Conservation (phyloP, 2,329 filamentous ascomycete species). For the Sporothrix mexicana region DNA sequence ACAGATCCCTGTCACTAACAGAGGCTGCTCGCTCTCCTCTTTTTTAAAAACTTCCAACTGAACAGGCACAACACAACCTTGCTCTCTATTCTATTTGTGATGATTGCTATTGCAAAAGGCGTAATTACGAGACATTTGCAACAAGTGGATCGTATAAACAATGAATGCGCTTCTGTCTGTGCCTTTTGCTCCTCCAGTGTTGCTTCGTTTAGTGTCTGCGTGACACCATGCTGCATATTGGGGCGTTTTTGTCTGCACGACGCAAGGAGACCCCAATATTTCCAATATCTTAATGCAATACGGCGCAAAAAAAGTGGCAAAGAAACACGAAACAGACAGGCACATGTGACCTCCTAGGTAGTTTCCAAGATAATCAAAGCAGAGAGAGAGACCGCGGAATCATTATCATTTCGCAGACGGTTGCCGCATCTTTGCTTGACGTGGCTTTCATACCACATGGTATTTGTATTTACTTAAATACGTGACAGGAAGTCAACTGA, state of each 20-base stretch:
- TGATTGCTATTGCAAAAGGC: not conserved
- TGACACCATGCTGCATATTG: not conserved
- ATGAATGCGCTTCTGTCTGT: not conserved
- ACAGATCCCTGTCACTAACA: slow-evolving; percentile 6
- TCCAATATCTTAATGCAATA: not conserved
- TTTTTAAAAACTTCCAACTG: not conserved
- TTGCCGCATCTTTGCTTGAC: too few relatives aligned
- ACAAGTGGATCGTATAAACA: not conserved
- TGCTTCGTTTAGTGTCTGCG: not conserved
- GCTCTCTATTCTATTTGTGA: not conserved
- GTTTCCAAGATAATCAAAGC: too few relatives aligned
- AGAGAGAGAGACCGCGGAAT: too few relatives aligned
- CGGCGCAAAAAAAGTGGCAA: not conserved
- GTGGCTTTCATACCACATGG: too few relatives aligned
- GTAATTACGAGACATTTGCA: not conserved
- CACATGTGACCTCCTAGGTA: not conserved
- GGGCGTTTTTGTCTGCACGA: not conserved
- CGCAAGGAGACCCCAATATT: not conserved
- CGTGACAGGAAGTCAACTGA: not conserved
- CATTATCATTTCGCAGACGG: too few relatives aligned
- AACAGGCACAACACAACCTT: not conserved
- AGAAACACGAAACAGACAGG: not conserved
- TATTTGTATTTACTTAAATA: too few relatives aligned
- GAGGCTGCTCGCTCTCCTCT: not conserved
- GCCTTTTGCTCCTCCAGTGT: not conserved